Evolutionary conservation across 495 filamentous ascomycete genomes (phyloP), one percentile per base, ranked within the genome.

Genomic region (Staphylotrichum longicolle): DNA sequence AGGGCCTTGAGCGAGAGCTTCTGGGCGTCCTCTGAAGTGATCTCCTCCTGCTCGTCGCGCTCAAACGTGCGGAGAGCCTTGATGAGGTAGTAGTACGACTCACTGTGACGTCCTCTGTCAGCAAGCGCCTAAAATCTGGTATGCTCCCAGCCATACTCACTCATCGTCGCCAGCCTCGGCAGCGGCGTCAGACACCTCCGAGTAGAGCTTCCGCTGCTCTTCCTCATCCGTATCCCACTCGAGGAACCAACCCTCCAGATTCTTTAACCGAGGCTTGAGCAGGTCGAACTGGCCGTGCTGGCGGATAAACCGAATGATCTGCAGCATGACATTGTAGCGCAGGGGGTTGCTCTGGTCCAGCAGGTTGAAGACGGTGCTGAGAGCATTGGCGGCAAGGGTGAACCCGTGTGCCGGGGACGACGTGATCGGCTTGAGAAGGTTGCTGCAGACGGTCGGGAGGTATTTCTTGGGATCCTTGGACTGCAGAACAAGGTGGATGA

Each of bases 331-430:
- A 67, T 96, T 87, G 81, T 88, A 97, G 37, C 93, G 88, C 68
- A 88, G 82, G 9, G 89, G 87, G 72, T 91, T 89, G 62, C 82
- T 77, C 47, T 84, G 70, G 48, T 85, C 80, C 57, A 98, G 85
- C 54, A 95, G 90, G 80, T 99, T 99, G 88, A 97, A 99, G 75
- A 99, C 83, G 60, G 92, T 96, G 70, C 90, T 91, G 63, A 99
- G 85, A 58, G 91, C 88, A 62, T 87, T 88, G 66, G 96, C 87
- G 56, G 91, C 87, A 59, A 99, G 82, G 45, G 89, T 86, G 58
- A 88, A 82, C 61, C 93, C 92, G 73, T 96, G 91, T 67, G 83
- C 77, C 40, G 91, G 88, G 7, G 93, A 95, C 51, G 89, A 91
- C 39, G 87, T 83, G 70, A 97, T 86, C 60, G 94, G 94, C 70